Percentiles rank a stretch among this genome's conserved stretches.
Conservation (phyloP, 2,329 filamentous ascomycete genomes). For the Alternaria novae-zelandiae region DNA sequence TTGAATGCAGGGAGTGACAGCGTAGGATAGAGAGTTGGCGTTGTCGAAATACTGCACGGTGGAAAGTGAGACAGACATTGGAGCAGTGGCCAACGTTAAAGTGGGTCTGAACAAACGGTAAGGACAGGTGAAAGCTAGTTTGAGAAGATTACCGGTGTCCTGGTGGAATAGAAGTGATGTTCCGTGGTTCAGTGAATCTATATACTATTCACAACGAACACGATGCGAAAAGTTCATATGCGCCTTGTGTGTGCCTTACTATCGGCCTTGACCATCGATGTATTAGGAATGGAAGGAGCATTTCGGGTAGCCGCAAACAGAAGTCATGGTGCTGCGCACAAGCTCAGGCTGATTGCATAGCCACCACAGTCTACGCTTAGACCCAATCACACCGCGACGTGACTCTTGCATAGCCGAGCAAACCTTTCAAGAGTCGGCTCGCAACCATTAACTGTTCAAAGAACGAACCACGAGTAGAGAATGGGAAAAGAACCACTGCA, state of each 20-base stretch:
- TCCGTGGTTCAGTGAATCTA: not conserved
- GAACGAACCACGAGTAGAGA: not conserved
- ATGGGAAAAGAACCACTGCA: slow-evolving; percentile 3
- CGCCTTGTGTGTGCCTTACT: slow-evolving; percentile 1
- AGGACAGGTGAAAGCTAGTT: slow-evolving; percentile 1
- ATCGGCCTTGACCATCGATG: not conserved
- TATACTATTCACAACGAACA: not conserved
- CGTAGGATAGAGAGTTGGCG: slow-evolving; percentile 1
- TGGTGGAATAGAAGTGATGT: not conserved
- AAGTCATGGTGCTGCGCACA: no score
- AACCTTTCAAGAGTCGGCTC: not conserved
- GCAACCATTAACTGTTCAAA: not conserved
- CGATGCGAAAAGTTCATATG: not conserved
- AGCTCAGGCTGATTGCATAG: not conserved
- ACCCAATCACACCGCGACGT: not conserved
- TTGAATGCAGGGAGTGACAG: not conserved
- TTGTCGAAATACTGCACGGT: slow-evolving; percentile 1
- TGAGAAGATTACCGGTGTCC: not conserved
- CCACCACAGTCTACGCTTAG: not conserved
- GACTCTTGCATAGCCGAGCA: not conserved
- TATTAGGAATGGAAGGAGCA: not conserved
- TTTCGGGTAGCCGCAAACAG: not conserved
- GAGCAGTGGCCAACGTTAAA: slow-evolving; percentile 1
- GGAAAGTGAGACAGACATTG: slow-evolving; percentile 21
- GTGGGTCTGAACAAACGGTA: slow-evolving; percentile 4